Evolutionary conservation across 805 yeast species (phyloP).

Genomic region (Starmerella scarabaei): DNA sequence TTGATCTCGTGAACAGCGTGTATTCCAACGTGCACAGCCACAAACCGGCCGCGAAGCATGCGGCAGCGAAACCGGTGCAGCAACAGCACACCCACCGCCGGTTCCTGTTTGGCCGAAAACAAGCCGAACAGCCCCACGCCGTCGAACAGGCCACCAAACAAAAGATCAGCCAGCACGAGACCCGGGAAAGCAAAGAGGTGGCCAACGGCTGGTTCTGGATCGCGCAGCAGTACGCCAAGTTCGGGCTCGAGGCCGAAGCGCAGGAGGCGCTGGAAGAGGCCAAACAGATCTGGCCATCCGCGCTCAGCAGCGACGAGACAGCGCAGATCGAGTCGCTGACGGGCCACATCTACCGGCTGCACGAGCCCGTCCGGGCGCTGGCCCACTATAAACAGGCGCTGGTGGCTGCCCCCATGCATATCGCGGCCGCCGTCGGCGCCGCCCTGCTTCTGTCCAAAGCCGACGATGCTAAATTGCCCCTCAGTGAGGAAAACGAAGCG

Average conservation of each 20-base stretch:
- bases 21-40: conserved; percentile 2
- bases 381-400: conserved; percentile 13
- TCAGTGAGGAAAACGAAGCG: conserved; percentile 1
- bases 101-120: neutral
- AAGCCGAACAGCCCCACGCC: conserved; percentile 5
- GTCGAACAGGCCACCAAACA: conserved; percentile 12
- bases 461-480: neutral
- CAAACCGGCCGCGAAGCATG: conserved; percentile 7
- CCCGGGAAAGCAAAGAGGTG: neutral
- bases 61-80: conserved; percentile 1
- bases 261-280: conserved; percentile 66
- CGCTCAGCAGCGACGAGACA: conserved; percentile 26
- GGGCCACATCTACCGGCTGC: conserved; percentile 6
- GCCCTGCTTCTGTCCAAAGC: conserved; percentile 8
- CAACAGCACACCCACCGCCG: neutral
- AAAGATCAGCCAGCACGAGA: too few species aligned
- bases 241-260: conserved; percentile 45
- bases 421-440: conserved; percentile 18
- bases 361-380: conserved; percentile 12
- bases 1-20: conserved; percentile 39
- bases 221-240: conserved; percentile 47
- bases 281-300: conserved; percentile 37
- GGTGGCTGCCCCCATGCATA: conserved; percentile 12
- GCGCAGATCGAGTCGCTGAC: conserved; percentile 6
- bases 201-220: conserved; percentile 59